Evolutionary conservation across 2,329 filamentous ascomycete species (phyloP), one percentile per base, ranked within the genome.

Genomic region (Penicillium janthinellum): DNA sequence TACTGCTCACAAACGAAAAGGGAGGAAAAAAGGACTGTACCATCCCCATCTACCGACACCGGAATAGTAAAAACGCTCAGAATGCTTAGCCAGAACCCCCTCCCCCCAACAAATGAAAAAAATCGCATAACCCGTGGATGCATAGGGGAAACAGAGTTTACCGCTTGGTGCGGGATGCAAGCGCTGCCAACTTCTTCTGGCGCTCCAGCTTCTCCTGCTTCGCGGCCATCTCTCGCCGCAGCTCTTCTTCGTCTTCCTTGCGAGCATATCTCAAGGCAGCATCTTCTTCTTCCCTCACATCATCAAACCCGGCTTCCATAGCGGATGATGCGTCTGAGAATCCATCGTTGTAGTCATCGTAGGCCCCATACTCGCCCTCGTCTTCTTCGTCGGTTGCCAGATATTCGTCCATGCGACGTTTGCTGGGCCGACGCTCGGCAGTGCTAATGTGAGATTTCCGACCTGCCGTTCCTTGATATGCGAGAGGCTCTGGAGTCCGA

Each of bases 271-370:
- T 74, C 37, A 79, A 64, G 7, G 81, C 79, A 14, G 62, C 60
- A 22, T 68, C 71, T 65, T 83, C 81, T 67, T 83, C 81, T 28
- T 73, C 62, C 56, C 80, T 78, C 51, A 82, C 67, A 60, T 82
- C 80, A 53, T 75, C 71, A 20, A 78, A 70, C 22, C 79, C 81
- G 52, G 79, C 81, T 68, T 83, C 81, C 81, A 83, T 83, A 60
- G 81, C 80, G n/a, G 78, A 80, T 7, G 77, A 80, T 39, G 61
- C 77, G 55, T 80, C 79, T 0, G 78, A 81, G 52, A 76, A 78
- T 60, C 77, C 76, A 61, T 78, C 77, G 12, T 78, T 74, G 53
- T 76, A 74, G 41, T 71, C 74, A 37, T 74, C 57, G 17, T 52
- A 59, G 15, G 17, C n/a, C 6, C 56, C 76, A 55, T 72, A 75